phyloP scores from a whole-genome alignment of 495 filamentous ascomycete species.

The Hypoxylon perforatum region DNA sequence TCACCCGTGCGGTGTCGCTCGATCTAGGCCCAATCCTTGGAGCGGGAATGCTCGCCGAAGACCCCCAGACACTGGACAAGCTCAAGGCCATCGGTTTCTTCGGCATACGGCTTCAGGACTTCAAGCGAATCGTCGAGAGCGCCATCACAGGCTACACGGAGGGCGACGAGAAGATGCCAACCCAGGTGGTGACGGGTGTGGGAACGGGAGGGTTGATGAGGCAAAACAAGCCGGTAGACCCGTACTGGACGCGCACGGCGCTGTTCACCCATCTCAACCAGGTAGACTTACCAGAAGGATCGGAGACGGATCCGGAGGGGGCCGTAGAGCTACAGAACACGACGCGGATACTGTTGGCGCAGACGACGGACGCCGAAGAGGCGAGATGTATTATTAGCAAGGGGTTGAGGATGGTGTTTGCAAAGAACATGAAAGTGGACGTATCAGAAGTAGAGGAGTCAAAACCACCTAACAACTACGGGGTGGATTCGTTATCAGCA shows the following conservation, averaged over 20 bases:
- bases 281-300: slow-evolving; percentile 39
- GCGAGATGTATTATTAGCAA: slow-evolving; percentile 29
- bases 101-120: slow-evolving; percentile 44
- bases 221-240: slow-evolving; percentile 47
- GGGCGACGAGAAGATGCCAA: slow-evolving; percentile 25
- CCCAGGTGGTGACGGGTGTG: slow-evolving; percentile 47
- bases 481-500: slow-evolving; percentile 45
- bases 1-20: slow-evolving; percentile 30
- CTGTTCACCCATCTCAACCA: slow-evolving; percentile 48
- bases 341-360: slow-evolving; percentile 29
- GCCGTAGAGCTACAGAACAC: slow-evolving; percentile 9
- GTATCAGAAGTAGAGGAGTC: slow-evolving; percentile 32
- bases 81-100: slow-evolving; percentile 46
- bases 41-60: slow-evolving; percentile 47
- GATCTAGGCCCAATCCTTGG: slow-evolving; percentile 43
- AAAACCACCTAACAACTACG: slow-evolving; percentile 38
- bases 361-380: slow-evolving; percentile 25
- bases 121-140: slow-evolving; percentile 40
- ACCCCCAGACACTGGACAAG: slow-evolving; percentile 37
- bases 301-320: background rate
- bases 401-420: slow-evolving; percentile 39
- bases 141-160: slow-evolving; percentile 31
- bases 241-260: slow-evolving; percentile 48
- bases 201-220: slow-evolving; percentile 45
- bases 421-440: slow-evolving; percentile 45